These are phyloP conservation scores for Pythium rhizo-oryzae DNA, from an alignment of 352 stramenopile genomes.

Conservation along the genomic window DNA sequence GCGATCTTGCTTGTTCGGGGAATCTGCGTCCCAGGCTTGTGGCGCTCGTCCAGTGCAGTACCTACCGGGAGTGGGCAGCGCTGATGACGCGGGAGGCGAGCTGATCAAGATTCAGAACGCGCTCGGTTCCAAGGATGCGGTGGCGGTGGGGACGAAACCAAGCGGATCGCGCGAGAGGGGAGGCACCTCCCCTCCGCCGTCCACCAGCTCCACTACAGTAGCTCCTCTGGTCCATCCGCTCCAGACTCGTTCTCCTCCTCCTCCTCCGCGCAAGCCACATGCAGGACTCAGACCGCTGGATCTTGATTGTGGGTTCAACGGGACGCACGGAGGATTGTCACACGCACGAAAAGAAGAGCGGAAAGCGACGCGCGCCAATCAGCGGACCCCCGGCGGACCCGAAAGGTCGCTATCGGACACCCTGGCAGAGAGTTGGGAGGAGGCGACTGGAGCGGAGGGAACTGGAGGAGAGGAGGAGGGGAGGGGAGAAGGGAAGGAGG, in stretches of 20 bases:
- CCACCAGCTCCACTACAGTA: too few species aligned
- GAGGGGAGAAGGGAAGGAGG: too few species aligned
- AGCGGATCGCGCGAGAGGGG: too few species aligned
- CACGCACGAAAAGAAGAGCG: not conserved
- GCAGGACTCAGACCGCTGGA: too few species aligned
- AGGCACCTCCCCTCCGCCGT: not conserved
- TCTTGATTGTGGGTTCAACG: not conserved
- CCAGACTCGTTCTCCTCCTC: too few species aligned
- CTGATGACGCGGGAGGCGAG: not conserved
- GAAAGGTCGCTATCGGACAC: conserved; percentile 14
- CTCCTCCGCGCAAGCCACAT: too few species aligned
- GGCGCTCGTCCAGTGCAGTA: not conserved
- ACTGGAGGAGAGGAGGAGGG: too few species aligned
- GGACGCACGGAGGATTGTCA: not conserved
- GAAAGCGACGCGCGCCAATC: conserved; percentile 14
- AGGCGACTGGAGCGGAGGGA: too few species aligned
- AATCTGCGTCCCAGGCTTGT: not conserved
- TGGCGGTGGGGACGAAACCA: not conserved
- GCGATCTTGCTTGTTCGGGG: conserved; percentile 15
- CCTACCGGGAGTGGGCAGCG: not conserved
- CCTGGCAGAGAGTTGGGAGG: not conserved
- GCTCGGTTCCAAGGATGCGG: not conserved
- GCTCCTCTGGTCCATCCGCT: too few species aligned
- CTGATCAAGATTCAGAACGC: not conserved
- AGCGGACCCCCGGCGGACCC: not conserved